Evolutionary conservation across 2,329 filamentous ascomycete genomes (phyloP).

Genomic region (Tolypocladium sp.): DNA sequence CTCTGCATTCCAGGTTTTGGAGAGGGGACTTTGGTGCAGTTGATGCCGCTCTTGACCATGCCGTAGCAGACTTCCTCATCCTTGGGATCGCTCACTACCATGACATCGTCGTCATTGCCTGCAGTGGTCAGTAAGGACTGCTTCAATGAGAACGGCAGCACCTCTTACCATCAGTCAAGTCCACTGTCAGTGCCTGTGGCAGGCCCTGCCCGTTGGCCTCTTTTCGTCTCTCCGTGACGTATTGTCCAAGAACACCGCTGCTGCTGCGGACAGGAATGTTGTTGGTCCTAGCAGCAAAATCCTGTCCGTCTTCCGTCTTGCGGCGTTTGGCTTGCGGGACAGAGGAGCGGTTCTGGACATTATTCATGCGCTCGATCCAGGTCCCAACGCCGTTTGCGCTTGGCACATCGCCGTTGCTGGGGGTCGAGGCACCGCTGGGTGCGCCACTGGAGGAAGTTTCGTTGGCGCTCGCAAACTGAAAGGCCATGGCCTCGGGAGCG

Average conservation of each 20-base stretch:
- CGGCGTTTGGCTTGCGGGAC: conserved; percentile 55
- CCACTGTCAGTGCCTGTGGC: conserved; percentile 37
- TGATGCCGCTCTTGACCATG: conserved; percentile 60
- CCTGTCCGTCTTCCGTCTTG: conserved; percentile 41
- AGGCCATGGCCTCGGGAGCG: conserved; percentile 24
- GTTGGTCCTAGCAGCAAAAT: conserved; percentile 26
- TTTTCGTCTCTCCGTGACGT: conserved; percentile 52
- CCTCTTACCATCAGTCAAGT: conserved; percentile 43
- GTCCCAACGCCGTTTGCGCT: conserved; percentile 36
- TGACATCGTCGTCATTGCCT: conserved; percentile 45
- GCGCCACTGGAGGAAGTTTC: conserved; percentile 22
- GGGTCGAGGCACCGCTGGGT: conserved; percentile 23
- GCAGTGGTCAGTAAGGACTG: conserved; percentile 24
- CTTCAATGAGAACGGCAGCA: not conserved
- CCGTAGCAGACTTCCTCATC: conserved; percentile 75
- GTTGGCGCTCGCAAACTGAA: conserved; percentile 31
- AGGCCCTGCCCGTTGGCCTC: conserved; percentile 24
- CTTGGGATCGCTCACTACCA: conserved; percentile 48
- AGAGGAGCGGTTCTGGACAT: conserved; percentile 56
- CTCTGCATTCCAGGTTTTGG: conserved; percentile 54
- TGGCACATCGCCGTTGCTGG: conserved; percentile 13
- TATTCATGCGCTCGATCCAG: conserved; percentile 69
- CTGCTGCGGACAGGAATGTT: conserved; percentile 25
- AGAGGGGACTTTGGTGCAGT: conserved; percentile 58
- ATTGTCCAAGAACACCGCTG: conserved; percentile 53